These are phyloP conservation scores for Marasmius sp. DNA, from an alignment of 1,284 basidiomycete species.

Conservation along the genomic window DNA sequence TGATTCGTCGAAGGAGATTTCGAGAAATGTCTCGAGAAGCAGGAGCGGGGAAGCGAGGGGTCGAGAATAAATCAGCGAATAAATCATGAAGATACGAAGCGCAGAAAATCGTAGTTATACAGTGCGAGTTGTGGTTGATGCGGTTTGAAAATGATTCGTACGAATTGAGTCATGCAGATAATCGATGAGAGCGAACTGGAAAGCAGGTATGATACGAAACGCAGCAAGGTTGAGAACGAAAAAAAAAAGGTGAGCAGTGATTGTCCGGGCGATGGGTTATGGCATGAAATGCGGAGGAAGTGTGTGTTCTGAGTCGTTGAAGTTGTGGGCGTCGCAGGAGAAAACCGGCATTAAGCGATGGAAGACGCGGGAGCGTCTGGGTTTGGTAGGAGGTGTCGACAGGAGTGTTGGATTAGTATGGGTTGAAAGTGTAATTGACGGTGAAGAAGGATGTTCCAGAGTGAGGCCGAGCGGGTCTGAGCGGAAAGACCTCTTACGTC, in stretches of 20 bases:
- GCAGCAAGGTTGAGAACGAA: neutral
- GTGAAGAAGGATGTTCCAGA: slow-evolving; percentile 20
- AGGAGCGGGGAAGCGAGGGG: slow-evolving; percentile 11
- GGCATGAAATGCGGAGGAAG: slow-evolving; percentile 14
- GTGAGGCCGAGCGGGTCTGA: slow-evolving; percentile 42
- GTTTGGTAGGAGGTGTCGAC: slow-evolving; percentile 35
- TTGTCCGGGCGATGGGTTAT: slow-evolving; percentile 5
- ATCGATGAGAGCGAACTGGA: neutral
- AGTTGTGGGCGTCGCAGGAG: slow-evolving; percentile 29
- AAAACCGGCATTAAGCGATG: slow-evolving; percentile 62
- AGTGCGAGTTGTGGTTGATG: slow-evolving; percentile 4
- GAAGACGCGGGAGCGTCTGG: slow-evolving; percentile 48
- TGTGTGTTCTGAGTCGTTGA: slow-evolving; percentile 30
- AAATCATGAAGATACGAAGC: slow-evolving; percentile 25
- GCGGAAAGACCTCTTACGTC: slow-evolving; percentile 50
- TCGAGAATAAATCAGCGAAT: slow-evolving; percentile 29
- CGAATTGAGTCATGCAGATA: neutral
- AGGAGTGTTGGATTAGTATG: slow-evolving; percentile 17
- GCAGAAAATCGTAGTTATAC: neutral
- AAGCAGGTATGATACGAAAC: neutral
- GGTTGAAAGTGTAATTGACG: slow-evolving; percentile 18
- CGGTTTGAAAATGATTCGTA: neutral
- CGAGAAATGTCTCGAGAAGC: slow-evolving; percentile 5
- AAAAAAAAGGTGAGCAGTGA: slow-evolving; percentile 7
- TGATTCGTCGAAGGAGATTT: slow-evolving; percentile 6